Conservation (phyloP, 2,329 filamentous ascomycete genomes). For the Penicillium sp. region DNA sequence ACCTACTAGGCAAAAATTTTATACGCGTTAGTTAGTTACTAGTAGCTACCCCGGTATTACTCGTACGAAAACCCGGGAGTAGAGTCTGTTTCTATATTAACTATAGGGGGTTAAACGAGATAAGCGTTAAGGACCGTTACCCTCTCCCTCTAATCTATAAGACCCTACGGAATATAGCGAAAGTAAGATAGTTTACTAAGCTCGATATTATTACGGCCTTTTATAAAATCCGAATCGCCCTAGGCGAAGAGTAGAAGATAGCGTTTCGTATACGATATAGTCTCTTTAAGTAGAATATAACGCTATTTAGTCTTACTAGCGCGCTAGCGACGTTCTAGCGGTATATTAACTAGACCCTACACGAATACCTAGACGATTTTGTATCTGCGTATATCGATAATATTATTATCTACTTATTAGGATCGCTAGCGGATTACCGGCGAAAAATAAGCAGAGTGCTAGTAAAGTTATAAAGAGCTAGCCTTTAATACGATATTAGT, state of each 20-base stretch:
- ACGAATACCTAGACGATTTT: slow-evolving; percentile 8
- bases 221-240: slow-evolving; percentile 15
- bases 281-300: slow-evolving; percentile 22
- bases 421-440: not conserved
- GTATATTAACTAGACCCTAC: slow-evolving; percentile 11
- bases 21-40: slow-evolving; percentile 1
- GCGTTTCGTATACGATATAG: slow-evolving; percentile 23
- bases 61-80: slow-evolving; percentile 2
- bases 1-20: not conserved
- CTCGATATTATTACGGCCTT: slow-evolving; percentile 13
- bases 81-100: slow-evolving; percentile 3
- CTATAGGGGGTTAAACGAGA: slow-evolving; percentile 3
- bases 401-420: slow-evolving; percentile 12
- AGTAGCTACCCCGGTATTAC: not conserved
- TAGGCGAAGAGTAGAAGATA: slow-evolving; percentile 29
- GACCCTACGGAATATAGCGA: slow-evolving; percentile 3
- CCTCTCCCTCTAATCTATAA: slow-evolving; percentile 4
- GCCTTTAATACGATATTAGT: slow-evolving; percentile 4
- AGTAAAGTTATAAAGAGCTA: not conserved
- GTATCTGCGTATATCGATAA: slow-evolving; percentile 12
- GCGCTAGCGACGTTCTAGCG: slow-evolving; percentile 11
- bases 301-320: slow-evolving; percentile 21
- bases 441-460: slow-evolving; percentile 6
- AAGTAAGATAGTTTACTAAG: slow-evolving; percentile 9
- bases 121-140: slow-evolving; percentile 5